Evolutionary conservation across 2,329 filamentous ascomycete genomes (phyloP).

Genomic region (Ceratocystis cacaofunesta): DNA sequence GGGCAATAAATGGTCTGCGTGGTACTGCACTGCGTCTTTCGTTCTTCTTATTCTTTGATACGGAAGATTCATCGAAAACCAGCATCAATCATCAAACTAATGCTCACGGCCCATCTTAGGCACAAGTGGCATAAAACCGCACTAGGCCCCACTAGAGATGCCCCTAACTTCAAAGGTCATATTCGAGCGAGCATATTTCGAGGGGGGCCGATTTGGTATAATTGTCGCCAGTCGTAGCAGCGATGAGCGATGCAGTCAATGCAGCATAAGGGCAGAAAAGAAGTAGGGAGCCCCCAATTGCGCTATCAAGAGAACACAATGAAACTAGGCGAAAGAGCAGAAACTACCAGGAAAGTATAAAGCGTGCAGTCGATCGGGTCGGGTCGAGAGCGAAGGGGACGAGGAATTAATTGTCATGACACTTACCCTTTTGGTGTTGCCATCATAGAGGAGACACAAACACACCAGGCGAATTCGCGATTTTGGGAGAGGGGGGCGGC

Average conservation of each 20-base stretch:
- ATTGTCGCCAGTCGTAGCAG: neutral
- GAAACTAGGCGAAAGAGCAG: neutral
- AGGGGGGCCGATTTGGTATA: neutral
- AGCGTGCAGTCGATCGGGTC: neutral
- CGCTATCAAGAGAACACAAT: neutral
- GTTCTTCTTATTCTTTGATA: neutral
- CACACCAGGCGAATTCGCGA: conserved; percentile 10
- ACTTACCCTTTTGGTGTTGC: conserved; percentile 16
- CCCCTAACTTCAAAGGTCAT: neutral
- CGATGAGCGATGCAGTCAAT: neutral
- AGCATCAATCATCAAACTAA: neutral
- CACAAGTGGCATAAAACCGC: neutral
- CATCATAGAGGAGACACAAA: conserved; percentile 12
- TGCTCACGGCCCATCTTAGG: neutral
- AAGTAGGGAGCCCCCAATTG: neutral
- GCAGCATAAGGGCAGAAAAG: neutral
- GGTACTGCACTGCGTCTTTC: neutral
- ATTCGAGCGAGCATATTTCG: neutral
- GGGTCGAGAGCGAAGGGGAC: neutral
- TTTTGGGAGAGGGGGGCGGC: conserved; percentile 10
- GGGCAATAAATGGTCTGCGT: neutral
- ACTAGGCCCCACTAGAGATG: neutral
- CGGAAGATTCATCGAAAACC: neutral
- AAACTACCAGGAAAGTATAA: neutral
- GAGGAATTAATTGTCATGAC: neutral